Conservation (phyloP, 768 basidiomycete genomes). For the Sutorius australiensis region DNA sequence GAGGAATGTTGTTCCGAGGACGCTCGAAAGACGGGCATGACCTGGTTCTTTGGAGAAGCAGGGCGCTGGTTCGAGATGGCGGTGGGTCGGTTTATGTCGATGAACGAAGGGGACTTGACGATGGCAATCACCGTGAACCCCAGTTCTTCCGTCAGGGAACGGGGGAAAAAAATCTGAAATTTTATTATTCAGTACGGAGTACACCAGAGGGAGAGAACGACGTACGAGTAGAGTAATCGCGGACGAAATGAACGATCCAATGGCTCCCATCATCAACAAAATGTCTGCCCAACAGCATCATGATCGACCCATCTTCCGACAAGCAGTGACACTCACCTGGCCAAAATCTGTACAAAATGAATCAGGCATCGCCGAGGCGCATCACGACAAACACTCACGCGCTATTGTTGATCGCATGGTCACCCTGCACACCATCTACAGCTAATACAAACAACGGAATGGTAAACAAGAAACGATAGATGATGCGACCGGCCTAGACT, state of each 20-base stretch:
- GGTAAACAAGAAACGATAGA: constrained; percentile 74
- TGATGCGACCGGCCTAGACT: constrained; percentile 58
- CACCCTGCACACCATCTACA: constrained; percentile 55
- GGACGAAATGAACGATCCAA: constrained; percentile 77
- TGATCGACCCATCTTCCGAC: not conserved
- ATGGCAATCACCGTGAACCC: constrained; percentile 47
- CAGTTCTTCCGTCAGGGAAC: constrained; percentile 60
- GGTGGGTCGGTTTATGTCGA: constrained; percentile 20
- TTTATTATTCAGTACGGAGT: not conserved
- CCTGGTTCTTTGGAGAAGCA: constrained; percentile 21
- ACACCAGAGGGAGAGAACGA: constrained; percentile 1
- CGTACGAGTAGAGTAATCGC: constrained; percentile 74
- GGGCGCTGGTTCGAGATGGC: constrained; percentile 7
- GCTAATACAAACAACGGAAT: constrained; percentile 65
- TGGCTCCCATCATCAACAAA: constrained; percentile 63
- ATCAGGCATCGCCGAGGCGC: constrained; percentile 1
- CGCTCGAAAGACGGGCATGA: constrained; percentile 21
- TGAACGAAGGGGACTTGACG: constrained; percentile 28
- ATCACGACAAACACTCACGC: constrained; percentile 42
- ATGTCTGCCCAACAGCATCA: constrained; percentile 44
- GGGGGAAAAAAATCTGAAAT: constrained; percentile 71
- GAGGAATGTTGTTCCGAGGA: constrained; percentile 18
- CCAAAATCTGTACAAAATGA: constrained; percentile 46
- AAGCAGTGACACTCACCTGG: constrained; percentile 40
- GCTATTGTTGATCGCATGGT: constrained; percentile 48